Base-by-base conservation (phyloP, 1,284 basidiomycete genomes). In the Erythrobasidium hasegawianum region DNA sequence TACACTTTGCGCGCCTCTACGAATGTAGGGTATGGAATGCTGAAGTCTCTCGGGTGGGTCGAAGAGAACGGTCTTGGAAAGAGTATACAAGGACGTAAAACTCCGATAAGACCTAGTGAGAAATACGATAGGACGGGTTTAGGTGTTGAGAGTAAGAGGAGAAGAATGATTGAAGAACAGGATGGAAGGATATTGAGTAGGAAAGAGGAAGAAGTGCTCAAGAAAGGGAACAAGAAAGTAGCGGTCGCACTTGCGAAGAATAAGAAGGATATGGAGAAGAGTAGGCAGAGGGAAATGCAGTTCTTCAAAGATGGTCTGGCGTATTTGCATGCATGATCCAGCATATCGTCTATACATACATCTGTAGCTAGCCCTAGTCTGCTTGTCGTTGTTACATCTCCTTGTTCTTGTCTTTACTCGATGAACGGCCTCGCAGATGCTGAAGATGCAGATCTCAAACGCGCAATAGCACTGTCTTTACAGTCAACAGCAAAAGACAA, bases 231-330 rank as follows among this genome's bases (percentile, higher is more conserved):
- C 22, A 26, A 49, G 47, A 49, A 41, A 41, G 47, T 45, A 4
- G 62, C 62, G 4, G 52, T 41, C 39, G 55, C 62, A 8, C 18
- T 65, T 22, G 62, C 62, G 13, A 65, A 53, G 56, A 65, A 65
- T 26, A 33, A 56, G 27, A 65, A 43, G 24, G 62, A 65, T 20
- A 16, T 65, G 26, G 55, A 65, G 22, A 65, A 41, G 39, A 47
- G 26, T 14, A 65, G 50, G 45, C 47, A 41, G 18, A 41, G 38
- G 20, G 62, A 65, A 26, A 65, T 65, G 62, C 54, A 65, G 56
- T 52, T 58, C 55, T 65, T 65, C 56, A 58, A 65, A 29, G 62
- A 57, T 33, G 62, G 62, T 11, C 41, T 65, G 11, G 62, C 62
- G 9, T 65, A 65, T 52, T 38, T 65, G 11, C 57, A 65, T 20